These are phyloP conservation scores for Echria macrotheca DNA, from an alignment of 495 filamentous ascomycete genomes.

Conservation along the genomic window DNA sequence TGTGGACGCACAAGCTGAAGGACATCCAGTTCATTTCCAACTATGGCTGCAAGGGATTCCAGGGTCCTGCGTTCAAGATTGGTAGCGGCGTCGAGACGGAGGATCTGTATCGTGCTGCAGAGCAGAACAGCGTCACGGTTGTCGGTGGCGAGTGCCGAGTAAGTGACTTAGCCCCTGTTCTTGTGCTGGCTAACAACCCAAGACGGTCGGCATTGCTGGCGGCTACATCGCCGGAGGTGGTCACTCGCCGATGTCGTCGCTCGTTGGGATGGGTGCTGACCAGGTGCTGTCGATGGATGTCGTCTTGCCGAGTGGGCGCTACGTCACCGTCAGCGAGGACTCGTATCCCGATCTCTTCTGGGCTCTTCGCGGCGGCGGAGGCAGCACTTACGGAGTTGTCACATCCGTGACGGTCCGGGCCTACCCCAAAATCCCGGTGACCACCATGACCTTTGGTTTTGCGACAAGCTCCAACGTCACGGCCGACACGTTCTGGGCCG, in stretches of 20 bases:
- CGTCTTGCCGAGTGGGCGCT: conserved; percentile 51
- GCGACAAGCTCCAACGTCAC: conserved; percentile 28
- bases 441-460: conserved; percentile 32
- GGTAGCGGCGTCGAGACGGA: conserved; percentile 42
- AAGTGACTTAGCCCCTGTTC: neutral
- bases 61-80: conserved; percentile 44
- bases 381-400: conserved; percentile 56
- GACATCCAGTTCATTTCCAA: conserved; percentile 35
- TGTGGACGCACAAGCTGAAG: conserved; percentile 63
- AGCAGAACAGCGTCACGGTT: conserved; percentile 32
- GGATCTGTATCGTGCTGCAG: conserved; percentile 42
- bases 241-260: conserved; percentile 38
- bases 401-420: conserved; percentile 45
- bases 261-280: conserved; percentile 48
- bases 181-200: conserved; percentile 1
- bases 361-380: conserved; percentile 57
- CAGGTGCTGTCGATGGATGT: conserved; percentile 51
- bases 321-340: conserved; percentile 46
- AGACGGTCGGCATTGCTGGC: conserved; percentile 48
- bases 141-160: conserved; percentile 47
- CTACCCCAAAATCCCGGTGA: conserved; percentile 34
- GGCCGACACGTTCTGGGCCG: conserved; percentile 45
- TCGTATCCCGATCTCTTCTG: conserved; percentile 58
- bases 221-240: conserved; percentile 54
- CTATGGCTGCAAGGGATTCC: conserved; percentile 33